Conservation (phyloP, 2,329 filamentous ascomycete species). For the Didymella segeticola region DNA sequence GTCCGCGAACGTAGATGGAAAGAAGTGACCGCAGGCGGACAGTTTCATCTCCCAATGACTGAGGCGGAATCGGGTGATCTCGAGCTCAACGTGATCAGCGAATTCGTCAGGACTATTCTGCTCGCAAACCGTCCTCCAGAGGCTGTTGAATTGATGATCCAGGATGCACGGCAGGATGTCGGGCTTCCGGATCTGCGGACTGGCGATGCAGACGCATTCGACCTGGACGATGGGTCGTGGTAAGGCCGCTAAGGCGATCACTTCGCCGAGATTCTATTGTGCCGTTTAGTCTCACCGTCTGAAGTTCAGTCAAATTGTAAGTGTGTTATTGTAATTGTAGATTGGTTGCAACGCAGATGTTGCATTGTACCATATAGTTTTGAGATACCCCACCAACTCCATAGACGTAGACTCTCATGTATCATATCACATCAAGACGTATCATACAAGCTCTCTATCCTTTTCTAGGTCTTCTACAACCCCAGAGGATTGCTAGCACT, state of each 20-base stretch:
- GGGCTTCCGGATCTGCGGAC: constrained; percentile 36
- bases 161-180: constrained; percentile 31
- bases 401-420: constrained; percentile 7
- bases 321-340: no score
- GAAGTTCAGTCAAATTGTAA: no score
- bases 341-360: neutral
- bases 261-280: no score
- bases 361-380: constrained; percentile 12
- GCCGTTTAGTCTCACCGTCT: no score
- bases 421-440: neutral
- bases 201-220: constrained; percentile 31
- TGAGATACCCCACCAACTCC: constrained; percentile 26
- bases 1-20: constrained; percentile 27
- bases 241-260: neutral
- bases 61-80: constrained; percentile 31
- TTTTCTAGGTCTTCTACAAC: constrained; percentile 28
- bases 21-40: constrained; percentile 18
- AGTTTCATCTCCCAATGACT: neutral
- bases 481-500: constrained; percentile 53
- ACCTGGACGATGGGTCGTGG: neutral
- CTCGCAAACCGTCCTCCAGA: constrained; percentile 31
- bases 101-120: constrained; percentile 41
- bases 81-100: constrained; percentile 38
- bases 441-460: constrained; percentile 6
- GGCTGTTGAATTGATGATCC: constrained; percentile 40